Evolutionary conservation across 805 yeast species (phyloP).

Genomic region (Pichia nanzhaoensis): DNA sequence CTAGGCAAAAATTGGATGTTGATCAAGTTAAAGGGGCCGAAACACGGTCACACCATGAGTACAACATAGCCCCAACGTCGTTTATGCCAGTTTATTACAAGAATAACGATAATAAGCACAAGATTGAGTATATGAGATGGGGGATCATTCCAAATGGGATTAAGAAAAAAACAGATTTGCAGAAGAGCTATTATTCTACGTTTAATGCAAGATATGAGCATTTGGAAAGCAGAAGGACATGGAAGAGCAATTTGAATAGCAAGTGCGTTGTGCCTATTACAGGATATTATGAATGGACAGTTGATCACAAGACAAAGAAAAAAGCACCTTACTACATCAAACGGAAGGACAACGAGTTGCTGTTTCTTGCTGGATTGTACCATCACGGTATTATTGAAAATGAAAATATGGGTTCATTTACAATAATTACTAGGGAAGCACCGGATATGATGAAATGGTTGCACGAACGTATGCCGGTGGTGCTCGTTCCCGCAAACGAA

Average conservation of each 20-base stretch:
- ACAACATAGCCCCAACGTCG: slow-evolving; percentile 59
- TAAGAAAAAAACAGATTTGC: slow-evolving; percentile 28
- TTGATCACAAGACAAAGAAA: too few relatives aligned
- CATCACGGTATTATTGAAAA: slow-evolving; percentile 22
- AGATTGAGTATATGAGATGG: slow-evolving; percentile 61
- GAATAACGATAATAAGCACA: not conserved
- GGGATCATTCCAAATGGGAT: slow-evolving; percentile 73
- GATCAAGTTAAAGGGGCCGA: slow-evolving; percentile 22
- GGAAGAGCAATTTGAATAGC: slow-evolving; percentile 44
- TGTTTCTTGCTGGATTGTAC: slow-evolving; percentile 62
- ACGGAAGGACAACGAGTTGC: slow-evolving; percentile 42
- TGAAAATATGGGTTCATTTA: slow-evolving; percentile 40
- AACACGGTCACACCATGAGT: slow-evolving; percentile 32
- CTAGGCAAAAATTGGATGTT: slow-evolving; percentile 20
- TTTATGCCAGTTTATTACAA: slow-evolving; percentile 35
- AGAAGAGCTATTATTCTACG: slow-evolving; percentile 37
- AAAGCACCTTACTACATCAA: slow-evolving; percentile 63
- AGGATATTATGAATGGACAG: slow-evolving; percentile 86
- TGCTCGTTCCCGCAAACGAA: slow-evolving; percentile 51
- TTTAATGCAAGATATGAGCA: slow-evolving; percentile 76
- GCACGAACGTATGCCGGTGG: slow-evolving; percentile 74
- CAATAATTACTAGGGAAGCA: slow-evolving; percentile 73
- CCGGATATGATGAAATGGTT: slow-evolving; percentile 56
- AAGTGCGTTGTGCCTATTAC: slow-evolving; percentile 74
- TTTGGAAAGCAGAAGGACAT: slow-evolving; percentile 43